Evolutionary conservation across 805 yeast species (phyloP).

Genomic region (Hanseniaspora opuntiae): DNA sequence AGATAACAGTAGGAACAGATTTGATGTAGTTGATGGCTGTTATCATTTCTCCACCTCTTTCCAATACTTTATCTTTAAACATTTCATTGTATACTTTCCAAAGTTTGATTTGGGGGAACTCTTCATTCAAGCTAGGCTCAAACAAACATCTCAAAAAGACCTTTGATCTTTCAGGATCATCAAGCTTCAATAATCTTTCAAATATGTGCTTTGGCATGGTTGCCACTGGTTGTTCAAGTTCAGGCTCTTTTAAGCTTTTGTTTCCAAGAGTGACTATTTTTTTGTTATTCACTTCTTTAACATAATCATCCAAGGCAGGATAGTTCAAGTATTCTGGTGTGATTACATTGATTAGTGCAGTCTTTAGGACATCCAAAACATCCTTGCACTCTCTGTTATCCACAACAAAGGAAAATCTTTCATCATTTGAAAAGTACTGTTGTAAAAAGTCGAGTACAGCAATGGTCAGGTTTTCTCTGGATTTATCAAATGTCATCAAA

Average conservation of each 20-base stretch:
- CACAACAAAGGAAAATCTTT: conserved; percentile 41
- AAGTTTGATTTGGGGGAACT: conserved; percentile 84
- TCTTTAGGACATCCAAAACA: conserved; percentile 39
- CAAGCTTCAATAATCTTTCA: conserved; percentile 45
- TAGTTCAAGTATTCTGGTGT: conserved; percentile 30
- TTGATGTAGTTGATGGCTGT: conserved; percentile 96
- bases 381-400: conserved; percentile 25
- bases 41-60: conserved; percentile 46
- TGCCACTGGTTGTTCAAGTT: conserved; percentile 56
- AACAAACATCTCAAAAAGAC: conserved; percentile 90
- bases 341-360: conserved; percentile 51
- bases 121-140: conserved; percentile 62
- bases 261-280: conserved; percentile 12
- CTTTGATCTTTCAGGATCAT: conserved; percentile 84
- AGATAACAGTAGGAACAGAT: conserved; percentile 80
- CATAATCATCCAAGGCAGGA: neutral
- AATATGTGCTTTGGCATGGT: conserved; percentile 41
- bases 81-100: conserved; percentile 92
- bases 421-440: conserved; percentile 59
- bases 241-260: conserved; percentile 20
- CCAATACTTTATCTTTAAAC: conserved; percentile 47
- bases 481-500: conserved; percentile 41
- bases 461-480: conserved; percentile 50
- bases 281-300: neutral
- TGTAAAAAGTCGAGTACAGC: conserved; percentile 72